Evolutionary conservation across 441 rosid species (phyloP).

Genomic region (Metrosideros polymorpha): DNA sequence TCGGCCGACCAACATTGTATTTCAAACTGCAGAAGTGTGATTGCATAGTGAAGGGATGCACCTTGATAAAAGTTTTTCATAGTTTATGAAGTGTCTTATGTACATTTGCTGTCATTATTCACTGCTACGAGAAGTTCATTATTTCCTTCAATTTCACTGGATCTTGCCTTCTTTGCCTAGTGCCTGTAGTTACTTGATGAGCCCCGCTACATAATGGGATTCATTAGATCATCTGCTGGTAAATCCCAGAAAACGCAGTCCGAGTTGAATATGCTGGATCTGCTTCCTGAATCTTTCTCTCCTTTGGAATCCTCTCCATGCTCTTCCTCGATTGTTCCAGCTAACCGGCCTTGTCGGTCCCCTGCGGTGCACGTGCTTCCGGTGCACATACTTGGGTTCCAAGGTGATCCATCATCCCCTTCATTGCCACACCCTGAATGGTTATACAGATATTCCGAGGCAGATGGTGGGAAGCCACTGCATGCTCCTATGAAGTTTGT

Average conservation of each 20-base stretch:
- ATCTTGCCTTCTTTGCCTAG: neutral
- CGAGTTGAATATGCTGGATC: constrained; percentile 33
- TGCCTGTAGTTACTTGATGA: neutral
- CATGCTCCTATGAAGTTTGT: constrained; percentile 27
- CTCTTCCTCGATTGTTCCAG: constrained; percentile 22
- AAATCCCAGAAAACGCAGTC: constrained; percentile 61
- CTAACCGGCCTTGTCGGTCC: constrained; percentile 25
- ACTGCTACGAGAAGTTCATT: constrained; percentile 13
- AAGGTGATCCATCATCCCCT: constrained; percentile 36
- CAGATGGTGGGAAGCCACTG: constrained; percentile 23
- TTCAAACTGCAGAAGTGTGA: neutral
- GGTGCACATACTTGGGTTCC: constrained; percentile 50
- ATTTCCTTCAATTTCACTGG: constrained; percentile 1
- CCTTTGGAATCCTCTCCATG: constrained; percentile 32
- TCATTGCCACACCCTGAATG: constrained; percentile 29
- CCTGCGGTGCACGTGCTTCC: constrained; percentile 45
- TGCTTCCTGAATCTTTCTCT: constrained; percentile 28
- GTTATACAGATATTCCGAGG: constrained; percentile 24
- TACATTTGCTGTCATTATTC: constrained; percentile 14
- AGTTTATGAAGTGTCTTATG: constrained; percentile 14
- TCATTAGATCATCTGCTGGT: constrained; percentile 43
- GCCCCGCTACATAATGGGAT: constrained; percentile 23
- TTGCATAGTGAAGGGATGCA: neutral
- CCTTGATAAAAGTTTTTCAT: neutral
- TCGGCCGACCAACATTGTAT: neutral